phyloP scores from a whole-genome alignment of 2,329 filamentous ascomycete genomes.

The Thielaviopsis musarum region DNA sequence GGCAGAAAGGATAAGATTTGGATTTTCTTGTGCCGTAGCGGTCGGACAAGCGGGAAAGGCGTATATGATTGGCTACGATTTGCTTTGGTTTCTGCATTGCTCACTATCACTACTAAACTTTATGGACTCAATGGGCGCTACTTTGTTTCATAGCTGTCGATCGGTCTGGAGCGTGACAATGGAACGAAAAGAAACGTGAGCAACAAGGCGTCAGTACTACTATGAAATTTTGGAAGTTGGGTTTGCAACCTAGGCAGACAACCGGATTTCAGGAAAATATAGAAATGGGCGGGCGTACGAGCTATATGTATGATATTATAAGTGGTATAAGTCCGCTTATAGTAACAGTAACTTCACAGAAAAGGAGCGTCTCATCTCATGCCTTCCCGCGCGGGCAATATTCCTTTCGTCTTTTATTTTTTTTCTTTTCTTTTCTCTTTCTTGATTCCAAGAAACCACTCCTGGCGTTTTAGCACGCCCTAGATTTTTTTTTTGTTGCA shows the following conservation, averaged over 20 bases:
- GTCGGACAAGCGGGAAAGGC: no score
- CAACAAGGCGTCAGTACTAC: background rate
- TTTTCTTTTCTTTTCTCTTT: background rate
- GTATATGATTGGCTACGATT: no score
- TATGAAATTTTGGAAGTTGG: no score
- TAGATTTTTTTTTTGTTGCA: background rate
- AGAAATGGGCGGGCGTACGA: background rate
- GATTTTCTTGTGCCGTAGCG: background rate
- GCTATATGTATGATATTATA: background rate
- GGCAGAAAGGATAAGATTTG: background rate
- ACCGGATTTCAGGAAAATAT: background rate
- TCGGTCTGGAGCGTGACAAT: background rate
- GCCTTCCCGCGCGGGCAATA: background rate
- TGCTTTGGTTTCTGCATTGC: no score
- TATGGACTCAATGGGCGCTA: background rate
- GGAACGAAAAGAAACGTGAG: background rate
- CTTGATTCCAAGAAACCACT: background rate
- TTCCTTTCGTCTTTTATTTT: background rate
- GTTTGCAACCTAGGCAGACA: no score
- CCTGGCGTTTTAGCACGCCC: background rate
- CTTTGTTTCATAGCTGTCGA: background rate
- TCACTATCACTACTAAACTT: background rate
- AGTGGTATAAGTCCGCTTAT: background rate
- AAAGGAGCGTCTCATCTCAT: background rate
- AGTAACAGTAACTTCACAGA: background rate